A percentile compares a stretch with the other conserved stretches of the same genome.
Conservation (phyloP, 495 filamentous ascomycete species). For the Articulospora tetracladia region DNA sequence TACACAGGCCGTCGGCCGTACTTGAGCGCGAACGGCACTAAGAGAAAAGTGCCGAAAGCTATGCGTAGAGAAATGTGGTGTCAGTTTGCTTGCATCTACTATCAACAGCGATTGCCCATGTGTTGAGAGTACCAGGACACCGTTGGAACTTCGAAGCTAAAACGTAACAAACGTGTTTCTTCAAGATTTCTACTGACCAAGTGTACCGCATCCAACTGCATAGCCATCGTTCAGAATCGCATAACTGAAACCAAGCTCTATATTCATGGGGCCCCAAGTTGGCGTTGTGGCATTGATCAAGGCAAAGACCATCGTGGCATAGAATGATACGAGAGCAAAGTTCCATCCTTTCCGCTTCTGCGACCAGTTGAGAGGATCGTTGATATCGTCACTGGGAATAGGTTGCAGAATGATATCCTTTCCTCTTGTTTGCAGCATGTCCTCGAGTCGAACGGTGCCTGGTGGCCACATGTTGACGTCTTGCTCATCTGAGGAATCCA, state of each 20-base stretch:
- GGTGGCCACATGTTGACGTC: not conserved
- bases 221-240: slow-evolving; percentile 33
- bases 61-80: too few species aligned
- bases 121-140: too few species aligned
- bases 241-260: slow-evolving; percentile 33
- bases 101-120: too few species aligned
- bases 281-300: slow-evolving; percentile 37
- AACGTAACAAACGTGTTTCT: too few species aligned
- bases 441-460: not conserved
- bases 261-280: slow-evolving; percentile 37
- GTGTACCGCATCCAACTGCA: slow-evolving; percentile 33
- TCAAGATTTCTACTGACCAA: too few species aligned
- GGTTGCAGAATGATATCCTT: slow-evolving; percentile 14
- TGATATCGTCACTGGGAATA: slow-evolving; percentile 6
- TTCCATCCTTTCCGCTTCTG: slow-evolving; percentile 32
- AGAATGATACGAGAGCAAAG: slow-evolving; percentile 36
- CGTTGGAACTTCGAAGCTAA: too few species aligned
- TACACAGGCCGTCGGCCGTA: slow-evolving; percentile 44
- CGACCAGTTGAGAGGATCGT: slow-evolving; percentile 21
- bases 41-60: slow-evolving; percentile 39
- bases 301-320: slow-evolving; percentile 35
- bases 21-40: slow-evolving; percentile 43
- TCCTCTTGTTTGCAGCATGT: not conserved
- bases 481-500: too few species aligned
- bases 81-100: too few species aligned